A percentile compares a stretch with the other conserved stretches of the same genome.
These are phyloP conservation scores for Cystobasidium onofrii DNA, from an alignment of 768 basidiomycete species.

Conservation along the genomic window DNA sequence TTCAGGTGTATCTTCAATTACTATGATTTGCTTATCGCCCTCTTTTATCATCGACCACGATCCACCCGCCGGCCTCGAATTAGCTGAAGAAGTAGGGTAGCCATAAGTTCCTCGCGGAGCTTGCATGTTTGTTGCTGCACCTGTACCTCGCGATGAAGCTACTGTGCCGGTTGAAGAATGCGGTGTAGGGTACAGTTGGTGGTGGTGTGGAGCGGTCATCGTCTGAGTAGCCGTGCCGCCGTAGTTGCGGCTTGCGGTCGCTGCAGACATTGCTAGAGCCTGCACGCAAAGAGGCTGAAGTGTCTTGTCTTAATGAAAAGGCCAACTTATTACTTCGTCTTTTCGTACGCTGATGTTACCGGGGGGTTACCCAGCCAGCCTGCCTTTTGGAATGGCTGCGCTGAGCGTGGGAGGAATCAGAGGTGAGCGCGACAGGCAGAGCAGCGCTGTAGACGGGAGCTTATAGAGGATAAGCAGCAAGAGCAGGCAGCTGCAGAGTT, in stretches of 20 bases:
- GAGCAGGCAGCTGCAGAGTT: background rate
- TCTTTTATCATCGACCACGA: slow-evolving; percentile 24
- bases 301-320: too few relatives aligned
- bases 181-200: background rate
- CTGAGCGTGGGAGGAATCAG: background rate
- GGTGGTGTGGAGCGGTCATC: background rate
- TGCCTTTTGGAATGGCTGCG: background rate
- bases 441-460: background rate
- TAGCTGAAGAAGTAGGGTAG: background rate
- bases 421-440: background rate
- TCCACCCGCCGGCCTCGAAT: background rate
- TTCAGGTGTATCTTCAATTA: slow-evolving; percentile 84
- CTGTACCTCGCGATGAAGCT: background rate
- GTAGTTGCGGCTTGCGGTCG: slow-evolving; percentile 6
- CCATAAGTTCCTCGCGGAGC: background rate
- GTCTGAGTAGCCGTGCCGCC: slow-evolving; percentile 6
- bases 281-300: background rate
- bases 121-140: background rate
- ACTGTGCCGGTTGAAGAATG: slow-evolving; percentile 1
- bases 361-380: background rate
- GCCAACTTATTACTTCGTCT: background rate
- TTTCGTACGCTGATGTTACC: too few relatives aligned
- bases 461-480: background rate
- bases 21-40: slow-evolving; percentile 57
- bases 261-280: background rate